A percentile compares a stretch with the other conserved stretches of the same genome.
These are phyloP conservation scores for Coemansia sp. DNA, from an alignment of 371 early-diverging fungal genomes.

Conservation along the genomic window DNA sequence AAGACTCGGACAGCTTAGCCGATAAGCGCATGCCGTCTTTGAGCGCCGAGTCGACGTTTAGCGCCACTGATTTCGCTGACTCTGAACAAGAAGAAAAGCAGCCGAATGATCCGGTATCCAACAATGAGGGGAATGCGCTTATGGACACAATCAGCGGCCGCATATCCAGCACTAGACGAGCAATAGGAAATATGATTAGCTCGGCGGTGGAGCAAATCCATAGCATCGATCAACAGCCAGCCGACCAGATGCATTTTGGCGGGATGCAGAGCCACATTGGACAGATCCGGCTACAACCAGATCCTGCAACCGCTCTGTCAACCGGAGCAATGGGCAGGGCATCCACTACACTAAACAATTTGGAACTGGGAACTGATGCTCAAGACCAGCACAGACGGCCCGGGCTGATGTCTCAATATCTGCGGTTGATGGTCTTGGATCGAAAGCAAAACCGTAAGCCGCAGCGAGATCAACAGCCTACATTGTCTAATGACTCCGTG, in stretches of 20 bases:
- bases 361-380: neutral
- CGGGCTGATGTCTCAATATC: slow-evolving; percentile 34
- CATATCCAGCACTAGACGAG: slow-evolving; percentile 2
- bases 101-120: neutral
- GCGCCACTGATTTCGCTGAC: neutral
- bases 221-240: slow-evolving; percentile 18
- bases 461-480: neutral
- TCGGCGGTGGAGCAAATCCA: slow-evolving; percentile 34
- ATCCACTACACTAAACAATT: neutral
- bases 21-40: neutral
- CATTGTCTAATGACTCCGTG: neutral
- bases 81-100: neutral
- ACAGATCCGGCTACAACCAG: slow-evolving; percentile 37
- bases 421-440: slow-evolving; percentile 38
- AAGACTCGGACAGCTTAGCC: neutral
- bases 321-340: slow-evolving; percentile 7
- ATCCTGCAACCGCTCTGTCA: slow-evolving; percentile 16
- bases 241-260: neutral
- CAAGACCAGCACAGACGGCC: slow-evolving; percentile 12
- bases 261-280: slow-evolving; percentile 31
- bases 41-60: neutral
- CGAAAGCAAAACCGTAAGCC: slow-evolving; percentile 7
- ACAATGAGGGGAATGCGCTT: neutral
- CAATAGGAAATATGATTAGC: slow-evolving; percentile 13
- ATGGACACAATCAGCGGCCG: slow-evolving; percentile 6